Evolutionary conservation across 148 eudicot genomes (phyloP).

Genomic region (Vaccinium macrocarpon): DNA sequence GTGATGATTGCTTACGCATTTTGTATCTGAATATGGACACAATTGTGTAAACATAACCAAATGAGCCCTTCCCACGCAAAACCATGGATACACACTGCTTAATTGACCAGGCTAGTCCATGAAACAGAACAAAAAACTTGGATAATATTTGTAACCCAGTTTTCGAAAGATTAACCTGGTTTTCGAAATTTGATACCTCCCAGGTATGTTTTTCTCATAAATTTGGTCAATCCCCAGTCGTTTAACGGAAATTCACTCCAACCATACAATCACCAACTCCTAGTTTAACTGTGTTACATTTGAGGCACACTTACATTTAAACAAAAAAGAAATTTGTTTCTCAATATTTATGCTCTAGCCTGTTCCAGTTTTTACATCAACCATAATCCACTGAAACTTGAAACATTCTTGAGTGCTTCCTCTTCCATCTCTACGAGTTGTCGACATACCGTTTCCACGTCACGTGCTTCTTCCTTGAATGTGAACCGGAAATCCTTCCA

Average conservation of each 20-base stretch:
- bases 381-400: slow-evolving; percentile 56
- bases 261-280: neutral
- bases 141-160: no score
- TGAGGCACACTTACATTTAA: neutral
- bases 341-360: neutral
- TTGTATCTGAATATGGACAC: no score
- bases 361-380: neutral
- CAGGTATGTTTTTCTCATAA: neutral
- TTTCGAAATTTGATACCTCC: no score
- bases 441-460: slow-evolving; percentile 59
- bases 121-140: no score
- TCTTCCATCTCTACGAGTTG: slow-evolving; percentile 81
- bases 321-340: neutral
- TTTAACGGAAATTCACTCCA: neutral
- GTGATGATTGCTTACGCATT: no score
- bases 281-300: neutral
- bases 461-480: slow-evolving; percentile 59
- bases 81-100: no score
- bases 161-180: no score
- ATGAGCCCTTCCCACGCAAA: no score
- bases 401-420: slow-evolving; percentile 60
- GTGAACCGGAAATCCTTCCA: slow-evolving; percentile 75
- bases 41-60: no score
- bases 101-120: no score
- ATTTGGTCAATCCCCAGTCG: neutral